These are phyloP conservation scores for Limnanthes douglasii DNA, from an alignment of 345 rosid genomes.

Conservation along the genomic window DNA sequence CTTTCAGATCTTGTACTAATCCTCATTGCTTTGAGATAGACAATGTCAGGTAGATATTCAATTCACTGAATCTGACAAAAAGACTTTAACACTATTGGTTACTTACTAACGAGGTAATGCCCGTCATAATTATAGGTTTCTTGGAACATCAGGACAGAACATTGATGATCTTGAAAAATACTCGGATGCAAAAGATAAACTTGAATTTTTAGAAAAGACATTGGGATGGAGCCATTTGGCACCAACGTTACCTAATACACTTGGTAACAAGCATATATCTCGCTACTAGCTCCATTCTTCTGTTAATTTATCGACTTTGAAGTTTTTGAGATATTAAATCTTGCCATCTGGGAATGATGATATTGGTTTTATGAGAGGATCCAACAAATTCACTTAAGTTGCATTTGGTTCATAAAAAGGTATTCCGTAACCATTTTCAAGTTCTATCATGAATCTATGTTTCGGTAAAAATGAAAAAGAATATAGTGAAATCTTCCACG, in stretches of 20 bases:
- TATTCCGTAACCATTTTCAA: too few relatives aligned
- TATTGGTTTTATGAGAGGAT: too few relatives aligned
- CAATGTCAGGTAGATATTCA: conserved; percentile 36
- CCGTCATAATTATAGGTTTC: conserved; percentile 77
- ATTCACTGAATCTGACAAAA: conserved; percentile 1
- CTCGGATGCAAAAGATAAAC: conserved; percentile 63
- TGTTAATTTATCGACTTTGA: too few relatives aligned
- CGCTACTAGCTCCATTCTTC: not conserved
- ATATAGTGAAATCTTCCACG: too few relatives aligned
- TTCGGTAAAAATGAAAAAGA: not conserved
- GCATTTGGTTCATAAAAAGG: too few relatives aligned
- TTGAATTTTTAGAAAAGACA: conserved; percentile 89
- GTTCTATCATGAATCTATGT: too few relatives aligned
- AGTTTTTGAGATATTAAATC: too few relatives aligned
- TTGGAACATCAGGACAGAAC: conserved; percentile 99
- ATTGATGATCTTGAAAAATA: conserved; percentile 85
- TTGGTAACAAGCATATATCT: conserved; percentile 28
- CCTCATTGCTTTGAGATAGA: conserved; percentile 96
- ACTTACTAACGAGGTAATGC: too few relatives aligned
- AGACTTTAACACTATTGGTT: conserved; percentile 4
- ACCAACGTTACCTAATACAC: conserved; percentile 95
- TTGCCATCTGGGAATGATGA: not conserved
- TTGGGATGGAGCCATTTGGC: conserved; percentile 94
- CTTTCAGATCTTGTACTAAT: conserved; percentile 82
- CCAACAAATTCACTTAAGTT: too few relatives aligned